Percentiles rank a stretch among this genome's conserved stretches.
Conservation (phyloP, 352 stramenopile genomes). For the Pythium plurisporium region DNA sequence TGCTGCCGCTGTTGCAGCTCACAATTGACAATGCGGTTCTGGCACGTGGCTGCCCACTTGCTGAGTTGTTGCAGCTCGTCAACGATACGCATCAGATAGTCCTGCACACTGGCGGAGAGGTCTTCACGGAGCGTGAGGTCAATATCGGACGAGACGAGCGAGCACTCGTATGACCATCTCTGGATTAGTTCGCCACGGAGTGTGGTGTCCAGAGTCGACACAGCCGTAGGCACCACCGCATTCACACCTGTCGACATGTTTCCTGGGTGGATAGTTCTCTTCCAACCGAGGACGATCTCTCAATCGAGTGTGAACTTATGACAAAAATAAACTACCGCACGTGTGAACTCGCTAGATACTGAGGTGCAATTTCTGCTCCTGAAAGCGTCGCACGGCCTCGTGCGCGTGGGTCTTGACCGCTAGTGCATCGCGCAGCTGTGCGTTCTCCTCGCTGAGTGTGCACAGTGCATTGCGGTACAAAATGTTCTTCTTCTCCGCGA, state of each 20-base stretch:
- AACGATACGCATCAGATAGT: conserved; percentile 47
- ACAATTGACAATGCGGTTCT: neutral
- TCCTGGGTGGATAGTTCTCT: neutral
- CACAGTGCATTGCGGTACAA: conserved; percentile 67
- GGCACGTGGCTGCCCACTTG: conserved; percentile 29
- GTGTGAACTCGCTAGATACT: conserved; percentile 23
- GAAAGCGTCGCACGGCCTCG: conserved; percentile 19
- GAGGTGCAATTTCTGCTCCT: conserved; percentile 34
- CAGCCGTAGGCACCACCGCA: neutral
- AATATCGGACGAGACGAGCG: conserved; percentile 30
- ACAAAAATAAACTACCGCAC: neutral
- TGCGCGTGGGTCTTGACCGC: conserved; percentile 14
- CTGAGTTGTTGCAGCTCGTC: conserved; percentile 51
- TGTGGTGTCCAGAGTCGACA: neutral
- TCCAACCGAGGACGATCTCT: no score
- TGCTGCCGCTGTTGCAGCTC: conserved; percentile 4
- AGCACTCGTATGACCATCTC: conserved; percentile 22
- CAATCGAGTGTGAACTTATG: no score
- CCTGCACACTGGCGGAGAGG: conserved; percentile 32
- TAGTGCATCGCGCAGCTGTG: conserved; percentile 39
- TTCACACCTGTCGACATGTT: neutral
- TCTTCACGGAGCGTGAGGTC: conserved; percentile 32
- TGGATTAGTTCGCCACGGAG: neutral
- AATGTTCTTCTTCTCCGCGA: conserved; percentile 72
- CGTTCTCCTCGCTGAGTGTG: conserved; percentile 51